phyloP scores from a whole-genome alignment of 2,329 filamentous ascomycete genomes.

The Fusarium sp. region DNA sequence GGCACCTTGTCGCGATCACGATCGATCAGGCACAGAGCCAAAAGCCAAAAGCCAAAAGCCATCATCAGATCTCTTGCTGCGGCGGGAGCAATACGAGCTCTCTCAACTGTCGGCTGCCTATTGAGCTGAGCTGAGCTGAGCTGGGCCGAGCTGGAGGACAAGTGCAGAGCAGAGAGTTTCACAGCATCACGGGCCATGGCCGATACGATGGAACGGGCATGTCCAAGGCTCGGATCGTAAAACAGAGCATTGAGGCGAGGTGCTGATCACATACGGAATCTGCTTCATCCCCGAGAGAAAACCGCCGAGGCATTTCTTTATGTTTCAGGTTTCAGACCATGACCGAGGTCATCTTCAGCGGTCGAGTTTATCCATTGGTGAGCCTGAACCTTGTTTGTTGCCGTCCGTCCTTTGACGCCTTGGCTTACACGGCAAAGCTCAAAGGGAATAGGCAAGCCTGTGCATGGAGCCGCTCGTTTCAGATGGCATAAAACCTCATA shows the following conservation, averaged over 20 bases:
- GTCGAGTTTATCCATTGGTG: not conserved
- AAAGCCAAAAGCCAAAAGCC: not conserved
- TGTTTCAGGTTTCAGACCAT: slow-evolving; percentile 21
- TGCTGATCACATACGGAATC: slow-evolving; percentile 28
- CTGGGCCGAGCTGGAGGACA: not conserved
- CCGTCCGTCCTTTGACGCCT: not conserved
- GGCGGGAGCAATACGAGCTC: slow-evolving; percentile 18
- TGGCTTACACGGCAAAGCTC: not conserved
- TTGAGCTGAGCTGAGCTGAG: slow-evolving; percentile 1
- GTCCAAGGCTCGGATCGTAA: slow-evolving; percentile 8
- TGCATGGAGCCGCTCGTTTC: slow-evolving; percentile 32
- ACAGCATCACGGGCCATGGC: slow-evolving; percentile 31
- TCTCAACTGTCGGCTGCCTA: slow-evolving; percentile 16
- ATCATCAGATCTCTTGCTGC: not conserved
- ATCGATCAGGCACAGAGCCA: slow-evolving; percentile 3
- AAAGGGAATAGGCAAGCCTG: too few relatives aligned
- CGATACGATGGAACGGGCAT: slow-evolving; percentile 27
- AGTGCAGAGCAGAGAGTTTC: slow-evolving; percentile 20
- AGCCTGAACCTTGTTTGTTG: slow-evolving; percentile 2
- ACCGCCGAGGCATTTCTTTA: slow-evolving; percentile 11
- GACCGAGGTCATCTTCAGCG: not conserved
- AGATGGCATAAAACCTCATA: slow-evolving; percentile 8
- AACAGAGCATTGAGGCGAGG: slow-evolving; percentile 5
- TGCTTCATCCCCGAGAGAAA: slow-evolving; percentile 28
- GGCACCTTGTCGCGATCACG: slow-evolving; percentile 17